Base-by-base conservation (phyloP, 164 flowering plant genomes). In the Kingdonia uniflora region DNA sequence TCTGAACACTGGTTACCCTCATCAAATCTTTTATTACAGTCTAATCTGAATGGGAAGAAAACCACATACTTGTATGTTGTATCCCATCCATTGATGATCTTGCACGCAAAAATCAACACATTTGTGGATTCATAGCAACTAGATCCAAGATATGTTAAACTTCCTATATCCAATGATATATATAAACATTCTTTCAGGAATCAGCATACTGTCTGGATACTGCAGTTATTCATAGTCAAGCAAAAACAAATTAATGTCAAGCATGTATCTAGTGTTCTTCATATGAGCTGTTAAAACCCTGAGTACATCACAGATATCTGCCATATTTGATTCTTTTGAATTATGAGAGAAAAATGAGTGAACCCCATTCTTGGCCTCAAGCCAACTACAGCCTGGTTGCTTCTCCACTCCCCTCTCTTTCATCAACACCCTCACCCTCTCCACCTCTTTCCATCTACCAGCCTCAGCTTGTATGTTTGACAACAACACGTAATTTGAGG, bases 391-490 rank as follows among this genome's bases (percentile, higher is more conserved):
- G 16, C 51, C 51, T 2, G 51, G 35, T 24, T 24, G 51, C 29
- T 22, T 24, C 24, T 49, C 51, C 1, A 49, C 51, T 23, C 35
- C 8, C 16, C 51, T 49, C 35, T 49, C 51, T 23, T 49, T 49
- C 51, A 49, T 49, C 51, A 49, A 49, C 51, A 26, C 26, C 21
- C 51, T 49, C 12, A 49, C 33, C 37, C 20, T 49, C 51, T 49
- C 51, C 17, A 49, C 51, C 33, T 49, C 51, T 6, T 49, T 17
- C 51, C 51, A 49, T 49, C 16, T 49, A 13, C 51, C 51, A 6
- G 51, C 51, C 51, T 49, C 51, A 15, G 51, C 51, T n/a, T 49
- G 29, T 33, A 49, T 49, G 51, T 49, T 49, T 11, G 51, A 49
- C 29, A 49, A 22, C 1, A 49, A 2, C 51, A 49, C 51, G 14